Conservation (phyloP, 2,329 filamentous ascomycete genomes). For the Aspergillus puulaauensis region DNA sequence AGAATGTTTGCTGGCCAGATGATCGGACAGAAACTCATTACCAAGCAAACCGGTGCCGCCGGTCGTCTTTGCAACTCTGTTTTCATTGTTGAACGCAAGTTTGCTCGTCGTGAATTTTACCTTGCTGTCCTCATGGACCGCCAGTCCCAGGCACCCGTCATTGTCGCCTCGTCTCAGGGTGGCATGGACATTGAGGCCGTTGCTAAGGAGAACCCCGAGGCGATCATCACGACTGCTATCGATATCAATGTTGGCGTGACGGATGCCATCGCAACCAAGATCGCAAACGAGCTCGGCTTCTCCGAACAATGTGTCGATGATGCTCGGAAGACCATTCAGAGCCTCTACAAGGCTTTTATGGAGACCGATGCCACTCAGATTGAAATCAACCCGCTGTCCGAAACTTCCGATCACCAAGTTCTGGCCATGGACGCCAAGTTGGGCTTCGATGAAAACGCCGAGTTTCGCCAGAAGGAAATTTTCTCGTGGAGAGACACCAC, state of each 20-base stretch:
- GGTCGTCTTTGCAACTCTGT: slow-evolving; percentile 96
- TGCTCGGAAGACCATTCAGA: slow-evolving; percentile 94
- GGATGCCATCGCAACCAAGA: slow-evolving; percentile 86
- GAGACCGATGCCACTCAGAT: slow-evolving; percentile 99
- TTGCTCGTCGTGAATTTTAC: slow-evolving; percentile 98
- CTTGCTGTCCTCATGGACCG: slow-evolving; percentile 98
- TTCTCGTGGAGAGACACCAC: slow-evolving; percentile 91
- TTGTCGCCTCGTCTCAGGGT: slow-evolving; percentile 96
- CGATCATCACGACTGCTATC: slow-evolving; percentile 90
- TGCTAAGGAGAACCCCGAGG: slow-evolving; percentile 94
- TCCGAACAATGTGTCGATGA: slow-evolving; percentile 96
- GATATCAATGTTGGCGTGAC: slow-evolving; percentile 95
- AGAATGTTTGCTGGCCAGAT: slow-evolving; percentile 99
- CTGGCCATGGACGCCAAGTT: slow-evolving; percentile 99
- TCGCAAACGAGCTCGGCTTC: slow-evolving; percentile 91
- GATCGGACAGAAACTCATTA: slow-evolving; percentile 99
- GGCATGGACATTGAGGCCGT: slow-evolving; percentile 99
- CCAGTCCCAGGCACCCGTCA: slow-evolving; percentile 83
- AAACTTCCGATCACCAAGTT: slow-evolving; percentile 97
- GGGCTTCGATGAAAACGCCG: slow-evolving; percentile 97
- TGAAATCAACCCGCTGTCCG: slow-evolving; percentile 98
- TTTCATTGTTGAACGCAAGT: slow-evolving; percentile 99
- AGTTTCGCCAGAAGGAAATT: slow-evolving; percentile 95
- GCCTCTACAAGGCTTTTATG: slow-evolving; percentile 97
- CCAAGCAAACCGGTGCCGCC: slow-evolving; percentile 94